phyloP scores from a whole-genome alignment of 2,329 filamentous ascomycete genomes.

The Claviceps citrina region DNA sequence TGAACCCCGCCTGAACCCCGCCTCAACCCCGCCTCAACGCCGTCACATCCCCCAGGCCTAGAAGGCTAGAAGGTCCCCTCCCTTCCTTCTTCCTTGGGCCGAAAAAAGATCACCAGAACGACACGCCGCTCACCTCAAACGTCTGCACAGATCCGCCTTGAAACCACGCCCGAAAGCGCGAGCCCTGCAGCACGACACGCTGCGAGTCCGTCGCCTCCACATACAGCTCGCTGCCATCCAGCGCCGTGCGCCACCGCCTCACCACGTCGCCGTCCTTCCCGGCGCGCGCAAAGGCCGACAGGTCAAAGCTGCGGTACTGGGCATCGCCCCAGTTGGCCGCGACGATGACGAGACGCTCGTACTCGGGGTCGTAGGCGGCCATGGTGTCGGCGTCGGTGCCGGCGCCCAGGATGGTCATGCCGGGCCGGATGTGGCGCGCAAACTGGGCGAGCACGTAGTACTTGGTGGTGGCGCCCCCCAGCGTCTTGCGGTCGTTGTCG shows the following conservation, averaged over 20 bases:
- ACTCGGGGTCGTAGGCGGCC: slow-evolving; percentile 22
- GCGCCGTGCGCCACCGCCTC: neutral
- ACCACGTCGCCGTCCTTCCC: neutral
- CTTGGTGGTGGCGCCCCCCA: slow-evolving; percentile 20
- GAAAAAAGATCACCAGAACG: too few relatives aligned
- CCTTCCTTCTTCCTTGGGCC: neutral
- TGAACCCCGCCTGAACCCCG: too few relatives aligned
- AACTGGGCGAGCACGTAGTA: slow-evolving; percentile 29
- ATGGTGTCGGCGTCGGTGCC: slow-evolving; percentile 19
- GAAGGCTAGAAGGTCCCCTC: too few relatives aligned
- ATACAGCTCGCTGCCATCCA: neutral
- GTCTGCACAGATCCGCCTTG: slow-evolving; percentile 1
- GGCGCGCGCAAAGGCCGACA: slow-evolving; percentile 17
- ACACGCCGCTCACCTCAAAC: slow-evolving; percentile 2
- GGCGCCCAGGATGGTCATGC: slow-evolving; percentile 24
- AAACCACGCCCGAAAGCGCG: slow-evolving; percentile 2
- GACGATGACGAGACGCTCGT: slow-evolving; percentile 22
- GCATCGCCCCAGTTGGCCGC: slow-evolving; percentile 23
- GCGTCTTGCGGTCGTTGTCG: slow-evolving; percentile 19
- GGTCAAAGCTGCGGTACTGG: slow-evolving; percentile 25
- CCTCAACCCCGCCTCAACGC: too few relatives aligned
- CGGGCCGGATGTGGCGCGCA: slow-evolving; percentile 24
- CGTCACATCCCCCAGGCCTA: too few relatives aligned
- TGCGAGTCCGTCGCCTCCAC: neutral
- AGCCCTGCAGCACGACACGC: slow-evolving; percentile 3